Conservation (phyloP, 768 basidiomycete species). For the Rhodotorula diobovata region DNA sequence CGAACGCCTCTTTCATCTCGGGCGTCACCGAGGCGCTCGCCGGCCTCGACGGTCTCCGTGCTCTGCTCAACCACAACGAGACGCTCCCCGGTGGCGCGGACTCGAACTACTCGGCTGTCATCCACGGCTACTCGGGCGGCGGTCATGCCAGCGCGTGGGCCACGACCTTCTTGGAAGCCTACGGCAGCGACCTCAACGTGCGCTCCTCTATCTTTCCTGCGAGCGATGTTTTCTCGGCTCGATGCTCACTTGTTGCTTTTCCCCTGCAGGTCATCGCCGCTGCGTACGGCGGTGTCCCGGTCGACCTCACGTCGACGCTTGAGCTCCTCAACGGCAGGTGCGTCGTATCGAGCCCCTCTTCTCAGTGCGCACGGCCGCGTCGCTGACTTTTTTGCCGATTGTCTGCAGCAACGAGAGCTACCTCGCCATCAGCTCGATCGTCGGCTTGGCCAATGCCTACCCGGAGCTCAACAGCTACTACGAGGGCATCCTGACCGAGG, state of each 20-base stretch:
- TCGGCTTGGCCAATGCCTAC: constrained; percentile 11
- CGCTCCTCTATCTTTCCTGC: background rate
- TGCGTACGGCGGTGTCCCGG: background rate
- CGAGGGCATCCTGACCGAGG: background rate
- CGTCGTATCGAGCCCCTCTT: background rate
- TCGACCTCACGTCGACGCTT: background rate
- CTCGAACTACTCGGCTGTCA: background rate
- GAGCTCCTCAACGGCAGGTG: background rate
- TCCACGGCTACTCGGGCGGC: constrained; percentile 10
- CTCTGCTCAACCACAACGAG: background rate
- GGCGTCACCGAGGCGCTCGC: constrained; percentile 8
- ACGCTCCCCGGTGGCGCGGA: too few species aligned
- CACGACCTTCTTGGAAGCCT: background rate
- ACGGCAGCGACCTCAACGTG: constrained; percentile 6
- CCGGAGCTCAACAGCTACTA: background rate
- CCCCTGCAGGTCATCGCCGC: background rate
- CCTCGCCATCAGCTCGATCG: background rate
- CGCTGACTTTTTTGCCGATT: background rate
- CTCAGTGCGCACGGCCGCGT: background rate
- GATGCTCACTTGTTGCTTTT: background rate
- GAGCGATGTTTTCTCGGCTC: background rate
- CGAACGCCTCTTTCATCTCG: background rate
- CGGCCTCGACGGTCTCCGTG: constrained; percentile 11
- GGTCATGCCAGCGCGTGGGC: constrained; percentile 4
- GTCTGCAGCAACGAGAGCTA: background rate